Base-by-base conservation (phyloP, 257 asterid species). In the Agastache rugosa region DNA sequence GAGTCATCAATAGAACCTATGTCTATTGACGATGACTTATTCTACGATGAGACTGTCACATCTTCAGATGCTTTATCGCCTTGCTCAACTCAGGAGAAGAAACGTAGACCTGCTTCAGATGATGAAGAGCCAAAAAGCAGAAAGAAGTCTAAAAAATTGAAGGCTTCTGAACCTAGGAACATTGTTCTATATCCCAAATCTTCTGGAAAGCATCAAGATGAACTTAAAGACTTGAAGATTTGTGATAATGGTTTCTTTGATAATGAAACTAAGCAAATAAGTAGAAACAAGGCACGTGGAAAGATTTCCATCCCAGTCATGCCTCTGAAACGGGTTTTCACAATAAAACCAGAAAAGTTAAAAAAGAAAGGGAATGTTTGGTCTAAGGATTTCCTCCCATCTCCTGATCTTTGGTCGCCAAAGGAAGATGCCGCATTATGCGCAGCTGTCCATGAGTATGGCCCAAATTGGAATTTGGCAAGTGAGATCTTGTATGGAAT, bases 341-440 rank as follows among this genome's bases (percentile, higher is more conserved):
- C 90, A 20, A 71, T 95, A 77, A 95, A 90, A 80, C 88, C 92
- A 20, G 98, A 95, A 70, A 95, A 89, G 85, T 72, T 78, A 10
- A 89, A 85, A 70, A 89, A 84, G 91, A 95, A 90, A 75, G 96
- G 93, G 22, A 84, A 39, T 67, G 51, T 77, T 34, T 86, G 88
- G 91, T 86, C 84, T 70, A 87, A 78, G 78, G 98, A 95, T 79
- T 80, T 78, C 80, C 73, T 88, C 61, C 97, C 97, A 55, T 68
- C 83, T 64, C 89, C 98, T 61, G 98, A 89, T 85, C 58, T 22
- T 74, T 95, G 99, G 99, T 87, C 90, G 71, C 89, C 93, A 7
- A 89, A 75, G 51, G 99, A 95, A 80, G 99, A 95, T 78, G 93
- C 92, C 16, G 78, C 82, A 68, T 81, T 95, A 67, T 95, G 99